Base-by-base conservation (phyloP, 768 basidiomycete species). In the Tulasnella sp. region DNA sequence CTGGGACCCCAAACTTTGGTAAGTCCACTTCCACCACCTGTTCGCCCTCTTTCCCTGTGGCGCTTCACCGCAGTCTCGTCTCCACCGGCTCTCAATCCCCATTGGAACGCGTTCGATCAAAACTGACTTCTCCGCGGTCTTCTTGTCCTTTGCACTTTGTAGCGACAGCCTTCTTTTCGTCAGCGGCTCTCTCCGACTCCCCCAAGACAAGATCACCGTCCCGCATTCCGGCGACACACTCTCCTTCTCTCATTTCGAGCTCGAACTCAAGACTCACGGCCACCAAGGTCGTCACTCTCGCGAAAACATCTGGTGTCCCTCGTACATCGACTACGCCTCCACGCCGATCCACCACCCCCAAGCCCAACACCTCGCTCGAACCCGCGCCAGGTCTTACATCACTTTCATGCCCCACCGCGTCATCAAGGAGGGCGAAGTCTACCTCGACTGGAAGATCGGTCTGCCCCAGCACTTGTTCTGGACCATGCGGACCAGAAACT, bases 201-300 rank as follows among this genome's bases (percentile, higher is more conserved):
- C 67, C 12, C 42, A 40, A 47, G 44, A 41, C 42, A 14, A 40
- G 14, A 52, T 69, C 67, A 40, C 67, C 40, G 35, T 44, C n/a
- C 26, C 52, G 14, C 40, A 41, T 17, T n/a, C 59, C 11, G 39
- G 64, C 35, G 40, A 26, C 29, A 6, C 37, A 22, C 71, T 72
- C 71, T 34, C 35, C 39, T 72, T 72, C 71, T 72, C 71, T 19
- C 71, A 72, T 40, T 62, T 72, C 14, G 71, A 72, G 26, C 71
- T 72, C 62, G 71, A 72, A n/a, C 64, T 72, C 71, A 72, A 63
- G 34, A 64, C 71, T 2, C 62, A 72, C 39, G 71, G 71, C n/a
- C 71, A 62, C 5, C 71, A 72, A 72, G 71, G 71, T 34, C 71
- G 71, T 11, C 62, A 39, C 71, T 64, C 62, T 40, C 59, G 71